These are phyloP conservation scores for Erythrophleum ivorense DNA, from an alignment of 331 rosid species.

Conservation along the genomic window DNA sequence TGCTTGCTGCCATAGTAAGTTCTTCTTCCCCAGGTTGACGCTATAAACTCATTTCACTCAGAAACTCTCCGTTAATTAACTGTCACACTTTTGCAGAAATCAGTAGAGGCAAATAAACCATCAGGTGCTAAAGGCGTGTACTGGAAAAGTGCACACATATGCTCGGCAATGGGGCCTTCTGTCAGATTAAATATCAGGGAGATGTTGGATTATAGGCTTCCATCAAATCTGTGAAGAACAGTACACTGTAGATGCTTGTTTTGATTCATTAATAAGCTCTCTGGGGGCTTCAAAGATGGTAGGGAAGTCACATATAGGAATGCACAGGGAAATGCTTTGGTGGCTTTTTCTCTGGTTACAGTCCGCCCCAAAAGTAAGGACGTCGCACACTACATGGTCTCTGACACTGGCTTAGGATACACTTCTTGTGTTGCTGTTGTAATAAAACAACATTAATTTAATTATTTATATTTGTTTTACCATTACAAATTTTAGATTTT, in stretches of 20 bases:
- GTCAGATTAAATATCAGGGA: constrained; percentile 81
- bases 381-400: constrained; percentile 23
- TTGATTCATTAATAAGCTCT: constrained; percentile 36
- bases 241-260: constrained; percentile 46
- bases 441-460: constrained; percentile 3
- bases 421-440: constrained; percentile 1
- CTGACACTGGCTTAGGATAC: constrained; percentile 36
- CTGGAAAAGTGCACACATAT: constrained; percentile 95
- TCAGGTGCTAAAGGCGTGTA: constrained; percentile 94
- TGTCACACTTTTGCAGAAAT: constrained; percentile 64
- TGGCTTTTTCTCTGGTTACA: constrained; percentile 37
- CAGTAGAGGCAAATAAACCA: constrained; percentile 88
- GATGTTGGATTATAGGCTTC: constrained; percentile 81
- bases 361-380: constrained; percentile 40
- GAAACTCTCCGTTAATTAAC: neutral
- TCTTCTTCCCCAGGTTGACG: constrained; percentile 40
- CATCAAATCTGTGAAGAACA: constrained; percentile 52
- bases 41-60: neutral
- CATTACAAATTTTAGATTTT: neutral
- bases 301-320: constrained; percentile 42
- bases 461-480: neutral
- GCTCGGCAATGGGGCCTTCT: constrained; percentile 99
- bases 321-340: constrained; percentile 36
- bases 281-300: constrained; percentile 46
- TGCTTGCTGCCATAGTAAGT: constrained; percentile 85